Evolutionary conservation across 2,329 filamentous ascomycete species (phyloP).

Genomic region (Coleophoma crateriformis): DNA sequence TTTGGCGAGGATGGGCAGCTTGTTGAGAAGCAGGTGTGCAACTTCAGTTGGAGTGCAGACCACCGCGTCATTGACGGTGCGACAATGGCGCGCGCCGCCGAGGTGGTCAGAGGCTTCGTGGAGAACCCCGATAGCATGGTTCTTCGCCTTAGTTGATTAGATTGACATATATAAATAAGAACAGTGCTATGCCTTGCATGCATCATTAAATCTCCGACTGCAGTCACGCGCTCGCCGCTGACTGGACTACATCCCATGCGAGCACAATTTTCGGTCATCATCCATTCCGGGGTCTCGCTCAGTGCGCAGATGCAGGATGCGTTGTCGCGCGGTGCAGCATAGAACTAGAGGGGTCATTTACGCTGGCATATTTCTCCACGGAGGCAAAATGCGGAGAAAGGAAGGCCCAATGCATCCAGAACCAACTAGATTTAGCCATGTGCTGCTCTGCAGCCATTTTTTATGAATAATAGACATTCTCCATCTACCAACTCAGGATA

Average conservation of each 20-base stretch:
- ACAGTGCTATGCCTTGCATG: background rate
- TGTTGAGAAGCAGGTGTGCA: constrained; percentile 72
- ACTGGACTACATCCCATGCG: background rate
- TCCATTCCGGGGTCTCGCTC: background rate
- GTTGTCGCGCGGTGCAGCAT: background rate
- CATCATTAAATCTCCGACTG: too few relatives aligned
- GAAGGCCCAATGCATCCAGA: too few relatives aligned
- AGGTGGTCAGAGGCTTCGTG: constrained; percentile 69
- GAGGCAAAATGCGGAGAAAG: background rate
- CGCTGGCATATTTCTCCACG: background rate
- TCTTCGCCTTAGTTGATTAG: constrained; percentile 65
- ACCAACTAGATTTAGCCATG: too few relatives aligned
- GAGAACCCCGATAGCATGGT: constrained; percentile 87
- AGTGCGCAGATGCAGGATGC: background rate
- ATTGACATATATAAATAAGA: background rate
- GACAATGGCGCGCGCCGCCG: constrained; percentile 86
- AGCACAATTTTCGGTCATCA: background rate
- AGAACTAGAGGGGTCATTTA: background rate
- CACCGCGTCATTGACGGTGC: constrained; percentile 93
- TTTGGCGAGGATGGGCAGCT: constrained; percentile 56
- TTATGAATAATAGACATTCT: too few relatives aligned
- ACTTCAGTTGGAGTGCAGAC: constrained; percentile 96
- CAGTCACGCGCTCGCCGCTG: background rate
- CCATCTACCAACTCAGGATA: too few relatives aligned
- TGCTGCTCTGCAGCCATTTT: too few relatives aligned